These are phyloP conservation scores for Hyaloperonospora brassicae DNA, from an alignment of 352 stramenopile genomes.

Conservation along the genomic window DNA sequence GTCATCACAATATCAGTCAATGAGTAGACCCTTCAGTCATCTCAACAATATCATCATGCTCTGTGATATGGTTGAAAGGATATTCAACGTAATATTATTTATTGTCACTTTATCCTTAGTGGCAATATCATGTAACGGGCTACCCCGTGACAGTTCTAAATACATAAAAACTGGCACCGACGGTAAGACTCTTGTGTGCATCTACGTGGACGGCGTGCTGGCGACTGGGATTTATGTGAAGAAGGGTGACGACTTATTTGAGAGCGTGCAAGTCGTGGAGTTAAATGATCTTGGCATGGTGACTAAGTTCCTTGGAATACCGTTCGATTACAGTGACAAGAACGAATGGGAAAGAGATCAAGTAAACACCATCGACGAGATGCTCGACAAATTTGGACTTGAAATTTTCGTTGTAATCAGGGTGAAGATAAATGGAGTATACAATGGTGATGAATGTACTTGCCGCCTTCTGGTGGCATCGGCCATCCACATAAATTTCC, in stretches of 20 bases:
- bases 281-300: conserved; percentile 7
- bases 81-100: too few species aligned
- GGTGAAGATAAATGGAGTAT: too few species aligned
- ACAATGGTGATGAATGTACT: not conserved
- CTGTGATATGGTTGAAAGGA: too few species aligned
- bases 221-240: conserved; percentile 3
- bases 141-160: too few species aligned
- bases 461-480: not conserved
- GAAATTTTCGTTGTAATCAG: not conserved
- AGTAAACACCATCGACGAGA: not conserved
- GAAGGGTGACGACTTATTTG: conserved; percentile 1
- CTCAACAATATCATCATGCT: too few species aligned
- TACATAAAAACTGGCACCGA: not conserved
- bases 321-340: conserved; percentile 2
- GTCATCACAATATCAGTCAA: too few species aligned
- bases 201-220: conserved; percentile 29
- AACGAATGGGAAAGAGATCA: conserved; percentile 1
- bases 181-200: not conserved
- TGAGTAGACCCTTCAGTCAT: too few species aligned
- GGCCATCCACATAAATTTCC: not conserved
- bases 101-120: too few species aligned
- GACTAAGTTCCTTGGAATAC: conserved; percentile 8
- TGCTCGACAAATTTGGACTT: not conserved
- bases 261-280: conserved; percentile 13
- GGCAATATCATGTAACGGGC: too few species aligned